These are phyloP conservation scores for Nannochloris sp. DNA, from an alignment of 139 green algal species.

Conservation along the genomic window DNA sequence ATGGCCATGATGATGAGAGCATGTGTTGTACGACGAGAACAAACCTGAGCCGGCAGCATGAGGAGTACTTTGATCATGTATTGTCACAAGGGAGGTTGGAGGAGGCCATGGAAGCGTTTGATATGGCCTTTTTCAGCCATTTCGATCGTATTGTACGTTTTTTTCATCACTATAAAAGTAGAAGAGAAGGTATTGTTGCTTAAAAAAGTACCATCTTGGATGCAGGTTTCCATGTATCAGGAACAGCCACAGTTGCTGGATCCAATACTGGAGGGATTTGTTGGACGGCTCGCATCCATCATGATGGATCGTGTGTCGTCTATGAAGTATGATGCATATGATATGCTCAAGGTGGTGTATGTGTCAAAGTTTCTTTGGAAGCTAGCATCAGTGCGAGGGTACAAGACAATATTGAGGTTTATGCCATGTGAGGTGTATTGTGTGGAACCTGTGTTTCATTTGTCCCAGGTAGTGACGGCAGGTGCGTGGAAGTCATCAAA, in stretches of 20 bases:
- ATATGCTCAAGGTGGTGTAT: conserved; percentile 7
- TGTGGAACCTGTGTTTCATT: conserved; percentile 64
- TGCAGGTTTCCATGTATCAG: conserved; percentile 66
- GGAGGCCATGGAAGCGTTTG: too few relatives aligned
- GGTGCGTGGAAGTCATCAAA: background rate
- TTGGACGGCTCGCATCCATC: conserved; percentile 56
- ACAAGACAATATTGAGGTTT: conserved; percentile 84
- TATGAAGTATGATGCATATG: too few relatives aligned
- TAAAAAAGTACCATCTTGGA: background rate
- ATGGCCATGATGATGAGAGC: too few relatives aligned
- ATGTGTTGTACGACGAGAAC: too few relatives aligned
- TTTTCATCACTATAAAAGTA: too few relatives aligned
- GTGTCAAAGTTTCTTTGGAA: conserved; percentile 57
- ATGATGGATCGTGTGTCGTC: conserved; percentile 25
- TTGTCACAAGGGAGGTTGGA: too few relatives aligned
- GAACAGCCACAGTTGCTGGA: conserved; percentile 94
- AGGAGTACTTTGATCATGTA: too few relatives aligned
- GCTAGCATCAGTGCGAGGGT: conserved; percentile 67
- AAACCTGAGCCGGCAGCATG: too few relatives aligned
- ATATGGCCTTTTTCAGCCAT: too few relatives aligned
- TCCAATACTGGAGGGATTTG: conserved; percentile 66
- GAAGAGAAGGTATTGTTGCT: too few relatives aligned
- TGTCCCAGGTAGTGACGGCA: background rate
- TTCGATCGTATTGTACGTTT: too few relatives aligned
- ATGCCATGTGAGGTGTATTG: conserved; percentile 75